Evolutionary conservation across 1,284 basidiomycete species (phyloP), one percentile per base, ranked within the genome.

Genomic region (Irpex sp.): DNA sequence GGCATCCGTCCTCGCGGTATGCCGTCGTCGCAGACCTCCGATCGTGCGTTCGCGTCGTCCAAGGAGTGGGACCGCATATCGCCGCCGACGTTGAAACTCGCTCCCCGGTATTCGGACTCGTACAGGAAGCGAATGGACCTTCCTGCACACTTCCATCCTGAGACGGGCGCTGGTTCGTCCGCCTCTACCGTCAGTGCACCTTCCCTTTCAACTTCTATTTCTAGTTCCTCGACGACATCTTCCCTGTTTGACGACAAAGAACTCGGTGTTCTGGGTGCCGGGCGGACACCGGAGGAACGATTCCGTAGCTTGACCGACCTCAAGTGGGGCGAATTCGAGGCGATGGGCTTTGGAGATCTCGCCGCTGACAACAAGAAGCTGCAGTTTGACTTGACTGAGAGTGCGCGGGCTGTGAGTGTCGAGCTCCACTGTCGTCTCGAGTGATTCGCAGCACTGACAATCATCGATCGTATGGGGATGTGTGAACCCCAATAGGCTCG

Each of bases 311-410:
- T 95, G 67, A 91, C 92, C 0, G 92, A 95, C 65, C 78, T 94
- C 67, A 91, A 88, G 71, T 96, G 94, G 94, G 92, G 92, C 9
- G 87, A 91, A 72, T 96, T 96, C 69, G 92, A 94, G 78, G 78
- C 83, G 47, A 80, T 85, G 72, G 94, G 94, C 0, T 95, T 96
- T 67, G 85, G 86, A 47, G 78, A 78, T 13, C 71, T 81, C 35
- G 80, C 74, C 8, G 69, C 75, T 1, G 79, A 85, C 58, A 82
- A 87, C 61, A 87, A 87, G 73, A 89, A 89, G 70, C 78, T 96
- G 35, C 85, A 94, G 72, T 96, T 96, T 74, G 93, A 95, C 72
- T 75, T 95, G 65, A 94, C 87, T 1, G 94, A 95, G 77, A 82
- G 87, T 65, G 93, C 93, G n/a, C 83, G 92, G 68, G 81, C 80